Conservation (phyloP, 305 asterid genomes). For the Fraxinus platypoda region DNA sequence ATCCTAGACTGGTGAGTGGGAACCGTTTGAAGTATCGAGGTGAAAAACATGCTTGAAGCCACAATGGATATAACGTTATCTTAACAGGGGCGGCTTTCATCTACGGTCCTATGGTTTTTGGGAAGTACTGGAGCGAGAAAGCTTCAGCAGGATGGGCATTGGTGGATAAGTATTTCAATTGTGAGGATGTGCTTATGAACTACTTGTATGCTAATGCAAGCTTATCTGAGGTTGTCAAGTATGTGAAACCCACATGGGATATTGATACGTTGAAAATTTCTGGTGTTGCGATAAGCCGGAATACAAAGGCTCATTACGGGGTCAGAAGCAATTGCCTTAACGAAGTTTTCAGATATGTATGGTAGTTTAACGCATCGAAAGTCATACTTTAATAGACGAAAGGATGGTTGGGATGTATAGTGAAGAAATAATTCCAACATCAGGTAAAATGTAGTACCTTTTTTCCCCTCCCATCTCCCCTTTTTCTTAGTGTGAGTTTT, state of each 20-base stretch:
- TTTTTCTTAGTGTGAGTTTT: neutral
- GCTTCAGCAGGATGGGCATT: constrained; percentile 56
- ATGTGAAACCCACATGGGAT: constrained; percentile 70
- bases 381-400: constrained; percentile 57
- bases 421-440: neutral
- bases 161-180: constrained; percentile 68
- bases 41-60: constrained; percentile 69
- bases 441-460: constrained; percentile 24
- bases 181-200: constrained; percentile 91
- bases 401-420: constrained; percentile 97
- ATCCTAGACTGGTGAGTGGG: constrained; percentile 66
- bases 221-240: constrained; percentile 57
- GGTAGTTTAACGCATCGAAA: constrained; percentile 59
- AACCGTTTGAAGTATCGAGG: constrained; percentile 50
- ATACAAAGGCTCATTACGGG: constrained; percentile 74
- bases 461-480: neutral
- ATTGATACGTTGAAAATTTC: constrained; percentile 82
- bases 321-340: constrained; percentile 70
- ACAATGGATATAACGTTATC: constrained; percentile 78
- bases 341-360: constrained; percentile 57
- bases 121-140: constrained; percentile 72
- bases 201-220: constrained; percentile 73
- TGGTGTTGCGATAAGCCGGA: constrained; percentile 78
- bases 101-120: constrained; percentile 51
- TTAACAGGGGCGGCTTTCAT: constrained; percentile 89